Conservation (phyloP, 1,284 basidiomycete genomes). For the Microbotryomycetes sp. region DNA sequence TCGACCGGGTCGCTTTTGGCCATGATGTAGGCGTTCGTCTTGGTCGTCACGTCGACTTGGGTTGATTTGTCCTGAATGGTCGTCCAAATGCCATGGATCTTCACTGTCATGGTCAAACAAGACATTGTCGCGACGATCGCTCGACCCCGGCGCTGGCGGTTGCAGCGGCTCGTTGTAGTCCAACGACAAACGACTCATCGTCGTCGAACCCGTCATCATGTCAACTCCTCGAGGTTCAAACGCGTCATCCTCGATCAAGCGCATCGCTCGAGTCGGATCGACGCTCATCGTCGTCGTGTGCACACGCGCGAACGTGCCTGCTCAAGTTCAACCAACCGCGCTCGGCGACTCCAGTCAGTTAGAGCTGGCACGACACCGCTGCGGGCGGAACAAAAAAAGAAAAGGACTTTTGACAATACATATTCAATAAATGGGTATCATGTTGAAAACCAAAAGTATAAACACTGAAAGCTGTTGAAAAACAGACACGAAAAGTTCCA, state of each 20-base stretch:
- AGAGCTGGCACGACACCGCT: background rate
- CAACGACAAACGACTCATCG: background rate
- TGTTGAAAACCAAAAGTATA: background rate
- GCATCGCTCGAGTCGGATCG: background rate
- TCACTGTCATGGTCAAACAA: slow-evolving; percentile 4
- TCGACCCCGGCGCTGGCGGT: background rate
- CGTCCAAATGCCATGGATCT: slow-evolving; percentile 1
- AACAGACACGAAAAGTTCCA: background rate
- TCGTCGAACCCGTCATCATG: background rate
- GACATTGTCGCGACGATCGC: background rate
- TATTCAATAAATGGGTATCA: background rate
- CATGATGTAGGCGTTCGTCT: slow-evolving; percentile 25
- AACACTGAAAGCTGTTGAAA: background rate
- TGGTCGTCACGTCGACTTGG: slow-evolving; percentile 35
- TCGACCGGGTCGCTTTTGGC: slow-evolving; percentile 52
- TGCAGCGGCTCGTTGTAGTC: background rate
- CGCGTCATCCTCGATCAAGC: background rate
- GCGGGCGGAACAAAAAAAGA: background rate
- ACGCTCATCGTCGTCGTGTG: background rate
- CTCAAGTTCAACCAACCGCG: too few species aligned
- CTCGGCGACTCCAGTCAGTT: too few species aligned
- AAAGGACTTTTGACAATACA: background rate
- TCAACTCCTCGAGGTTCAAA: background rate
- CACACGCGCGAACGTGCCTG: too few species aligned
- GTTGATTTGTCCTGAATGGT: background rate